These are phyloP conservation scores for Pseudotsuga menziesii DNA, from an alignment of 75 land plant genomes.

Conservation along the genomic window DNA sequence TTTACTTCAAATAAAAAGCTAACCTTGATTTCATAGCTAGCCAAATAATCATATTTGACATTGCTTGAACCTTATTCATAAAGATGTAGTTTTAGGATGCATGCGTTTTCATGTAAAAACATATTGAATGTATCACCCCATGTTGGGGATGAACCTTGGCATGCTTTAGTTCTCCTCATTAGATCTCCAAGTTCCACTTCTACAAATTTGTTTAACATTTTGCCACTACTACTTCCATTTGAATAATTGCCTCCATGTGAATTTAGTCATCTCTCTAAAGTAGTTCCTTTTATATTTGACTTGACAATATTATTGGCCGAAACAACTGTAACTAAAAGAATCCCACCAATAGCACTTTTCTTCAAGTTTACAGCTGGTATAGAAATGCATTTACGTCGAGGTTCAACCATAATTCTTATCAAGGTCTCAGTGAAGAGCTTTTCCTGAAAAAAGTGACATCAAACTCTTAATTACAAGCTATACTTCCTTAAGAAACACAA, in stretches of 20 bases:
- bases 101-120: slow-evolving; percentile 74
- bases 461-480: too few species aligned
- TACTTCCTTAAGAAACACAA: too few species aligned
- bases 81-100: slow-evolving; percentile 57
- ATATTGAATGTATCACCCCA: slow-evolving; percentile 79
- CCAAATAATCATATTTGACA: slow-evolving; percentile 66
- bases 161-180: slow-evolving; percentile 46
- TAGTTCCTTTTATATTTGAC: slow-evolving; percentile 15
- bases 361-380: slow-evolving; percentile 58
- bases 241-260: slow-evolving; percentile 8
- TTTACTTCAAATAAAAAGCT: too few species aligned
- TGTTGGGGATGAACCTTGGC: too few species aligned
- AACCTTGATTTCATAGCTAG: slow-evolving; percentile 95
- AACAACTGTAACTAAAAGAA: slow-evolving; percentile 59
- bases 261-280: slow-evolving; percentile 23
- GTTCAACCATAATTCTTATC: slow-evolving; percentile 88
- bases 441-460: too few species aligned
- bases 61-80: slow-evolving; percentile 53
- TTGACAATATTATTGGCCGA: slow-evolving; percentile 55
- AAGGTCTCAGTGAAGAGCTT: slow-evolving; percentile 75
- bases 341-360: slow-evolving; percentile 76
- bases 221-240: slow-evolving; percentile 18
- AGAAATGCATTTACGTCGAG: slow-evolving; percentile 68
- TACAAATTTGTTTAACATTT: slow-evolving; percentile 48
- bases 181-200: slow-evolving; percentile 74